These are phyloP conservation scores for Effrenium voratum DNA, from an alignment of 73 alveolate species.

Conservation along the genomic window DNA sequence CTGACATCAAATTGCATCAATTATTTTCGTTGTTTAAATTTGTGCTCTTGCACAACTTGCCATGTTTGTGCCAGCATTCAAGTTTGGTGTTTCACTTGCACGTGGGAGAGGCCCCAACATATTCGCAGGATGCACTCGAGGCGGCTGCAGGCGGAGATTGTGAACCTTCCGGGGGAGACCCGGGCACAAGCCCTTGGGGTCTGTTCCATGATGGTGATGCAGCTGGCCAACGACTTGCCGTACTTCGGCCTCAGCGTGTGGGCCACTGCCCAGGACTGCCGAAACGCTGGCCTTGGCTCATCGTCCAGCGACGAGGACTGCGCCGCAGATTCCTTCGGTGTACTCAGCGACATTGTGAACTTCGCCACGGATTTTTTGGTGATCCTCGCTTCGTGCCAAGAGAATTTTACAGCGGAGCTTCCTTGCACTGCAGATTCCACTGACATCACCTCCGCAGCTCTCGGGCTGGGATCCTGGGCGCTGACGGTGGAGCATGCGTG, in stretches of 20 bases:
- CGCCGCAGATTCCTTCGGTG: constrained; percentile 31
- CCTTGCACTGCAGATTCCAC: constrained; percentile 54
- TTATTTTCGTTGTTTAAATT: too few relatives aligned
- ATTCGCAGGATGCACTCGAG: not conserved
- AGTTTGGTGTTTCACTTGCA: too few relatives aligned
- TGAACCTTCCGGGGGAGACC: not conserved
- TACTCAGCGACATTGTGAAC: constrained; percentile 56
- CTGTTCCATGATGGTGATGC: constrained; percentile 44
- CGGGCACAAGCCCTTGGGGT: constrained; percentile 23
- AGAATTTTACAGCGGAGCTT: not conserved
- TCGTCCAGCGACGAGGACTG: constrained; percentile 50
- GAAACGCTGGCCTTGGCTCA: not conserved
- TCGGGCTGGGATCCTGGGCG: constrained; percentile 42
- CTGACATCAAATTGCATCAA: too few relatives aligned
- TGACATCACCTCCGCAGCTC: constrained; percentile 25
- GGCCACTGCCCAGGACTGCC: constrained; percentile 29
- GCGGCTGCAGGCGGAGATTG: constrained; percentile 42
- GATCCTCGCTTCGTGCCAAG: constrained; percentile 20
- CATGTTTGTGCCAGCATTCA: too few relatives aligned
- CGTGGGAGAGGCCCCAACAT: too few relatives aligned
- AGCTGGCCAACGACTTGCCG: constrained; percentile 73
- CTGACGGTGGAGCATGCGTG: constrained; percentile 54
- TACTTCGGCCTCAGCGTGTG: constrained; percentile 59
- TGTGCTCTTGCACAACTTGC: too few relatives aligned
- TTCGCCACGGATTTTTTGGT: constrained; percentile 67